Evolutionary conservation across 1,284 basidiomycete genomes (phyloP).

Genomic region (Stereum hirsutum): DNA sequence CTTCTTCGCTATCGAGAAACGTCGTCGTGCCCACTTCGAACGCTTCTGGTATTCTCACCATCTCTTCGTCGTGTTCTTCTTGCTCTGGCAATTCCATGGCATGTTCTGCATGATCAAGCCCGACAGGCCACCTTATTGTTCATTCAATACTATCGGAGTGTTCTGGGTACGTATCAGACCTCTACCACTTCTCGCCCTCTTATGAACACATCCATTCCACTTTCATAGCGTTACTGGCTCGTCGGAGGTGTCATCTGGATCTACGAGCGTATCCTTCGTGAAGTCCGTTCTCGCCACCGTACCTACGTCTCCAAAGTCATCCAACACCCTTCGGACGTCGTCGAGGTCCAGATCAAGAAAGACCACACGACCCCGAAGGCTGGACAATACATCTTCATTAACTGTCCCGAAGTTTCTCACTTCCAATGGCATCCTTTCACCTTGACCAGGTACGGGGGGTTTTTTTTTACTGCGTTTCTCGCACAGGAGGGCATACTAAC

Average conservation of each 20-base stretch:
- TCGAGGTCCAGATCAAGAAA: slow-evolving; percentile 92
- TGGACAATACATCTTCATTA: slow-evolving; percentile 85
- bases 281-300: slow-evolving; percentile 77
- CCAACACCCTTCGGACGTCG: slow-evolving; percentile 83
- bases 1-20: slow-evolving; percentile 75
- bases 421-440: slow-evolving; percentile 96
- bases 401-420: slow-evolving; percentile 81
- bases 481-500: too few relatives aligned
- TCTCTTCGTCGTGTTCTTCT: slow-evolving; percentile 84
- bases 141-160: slow-evolving; percentile 75
- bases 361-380: slow-evolving; percentile 74
- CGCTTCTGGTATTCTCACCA: slow-evolving; percentile 88
- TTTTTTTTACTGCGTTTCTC: too few relatives aligned
- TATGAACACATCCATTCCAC: not conserved
- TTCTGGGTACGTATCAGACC: slow-evolving; percentile 61
- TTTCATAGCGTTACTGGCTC: slow-evolving; percentile 73
- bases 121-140: slow-evolving; percentile 81
- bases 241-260: slow-evolving; percentile 82
- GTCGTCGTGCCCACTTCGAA: slow-evolving; percentile 67
- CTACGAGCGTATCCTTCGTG: slow-evolving; percentile 77
- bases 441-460: too few relatives aligned
- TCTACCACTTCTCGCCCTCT: not conserved
- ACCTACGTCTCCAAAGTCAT: slow-evolving; percentile 91
- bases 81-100: slow-evolving; percentile 86
- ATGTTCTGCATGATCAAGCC: slow-evolving; percentile 94